Conservation (phyloP, 2,329 filamentous ascomycete species). For the Clonostachys rosea region DNA sequence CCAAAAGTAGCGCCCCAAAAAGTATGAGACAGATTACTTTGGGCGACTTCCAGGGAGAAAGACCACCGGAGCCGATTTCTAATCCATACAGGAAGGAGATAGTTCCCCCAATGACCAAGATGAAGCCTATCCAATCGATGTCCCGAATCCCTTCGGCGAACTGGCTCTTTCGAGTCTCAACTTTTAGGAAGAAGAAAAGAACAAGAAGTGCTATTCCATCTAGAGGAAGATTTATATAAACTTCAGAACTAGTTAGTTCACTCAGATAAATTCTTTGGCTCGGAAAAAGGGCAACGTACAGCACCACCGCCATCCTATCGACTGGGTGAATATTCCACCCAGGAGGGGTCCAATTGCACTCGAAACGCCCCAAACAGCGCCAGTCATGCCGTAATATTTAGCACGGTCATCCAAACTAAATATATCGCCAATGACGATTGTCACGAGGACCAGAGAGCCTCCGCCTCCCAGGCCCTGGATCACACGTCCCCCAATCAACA, state of each 20-base stretch:
- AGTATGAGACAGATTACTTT: conserved; percentile 47
- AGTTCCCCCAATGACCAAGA: conserved; percentile 50
- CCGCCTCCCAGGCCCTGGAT: conserved; percentile 28
- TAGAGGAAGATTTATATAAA: conserved; percentile 37
- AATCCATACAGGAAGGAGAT: conserved; percentile 59
- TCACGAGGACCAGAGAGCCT: conserved; percentile 25
- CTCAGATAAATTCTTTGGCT: no score
- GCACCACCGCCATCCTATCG: conserved; percentile 41
- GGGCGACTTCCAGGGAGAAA: conserved; percentile 44
- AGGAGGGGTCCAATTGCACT: conserved; percentile 42
- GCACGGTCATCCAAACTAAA: conserved; percentile 24
- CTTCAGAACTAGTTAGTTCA: conserved; percentile 3
- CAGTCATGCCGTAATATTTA: conserved; percentile 49
- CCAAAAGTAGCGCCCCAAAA: conserved; percentile 37
- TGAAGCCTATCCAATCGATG: conserved; percentile 42
- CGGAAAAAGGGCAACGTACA: conserved; percentile 28
- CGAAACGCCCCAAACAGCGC: conserved; percentile 51
- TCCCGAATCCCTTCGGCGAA: conserved; percentile 48
- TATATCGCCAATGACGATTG: conserved; percentile 29
- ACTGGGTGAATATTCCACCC: conserved; percentile 41
- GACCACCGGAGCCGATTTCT: conserved; percentile 48
- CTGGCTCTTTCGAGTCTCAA: conserved; percentile 52
- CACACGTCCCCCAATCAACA: conserved; percentile 26
- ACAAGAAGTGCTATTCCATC: conserved; percentile 33
- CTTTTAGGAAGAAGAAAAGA: conserved; percentile 29